Conservation (phyloP, 2,329 filamentous ascomycete genomes). For the Scedosporium apiospermum region DNA sequence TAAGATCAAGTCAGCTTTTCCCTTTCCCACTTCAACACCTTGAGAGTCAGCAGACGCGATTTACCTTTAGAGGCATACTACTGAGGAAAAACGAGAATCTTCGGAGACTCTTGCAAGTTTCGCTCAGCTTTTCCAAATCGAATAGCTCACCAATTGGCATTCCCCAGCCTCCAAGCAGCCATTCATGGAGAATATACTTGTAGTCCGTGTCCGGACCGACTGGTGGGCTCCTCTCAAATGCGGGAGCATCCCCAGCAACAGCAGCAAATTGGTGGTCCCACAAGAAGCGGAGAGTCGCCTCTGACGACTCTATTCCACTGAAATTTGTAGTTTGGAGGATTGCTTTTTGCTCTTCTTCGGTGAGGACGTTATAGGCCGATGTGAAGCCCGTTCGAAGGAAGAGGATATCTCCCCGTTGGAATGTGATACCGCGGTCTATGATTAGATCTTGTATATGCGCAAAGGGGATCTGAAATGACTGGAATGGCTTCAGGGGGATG, state of each 20-base stretch:
- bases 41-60: background rate
- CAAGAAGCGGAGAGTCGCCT: slow-evolving; percentile 3
- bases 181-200: slow-evolving; percentile 3
- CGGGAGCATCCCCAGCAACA: background rate
- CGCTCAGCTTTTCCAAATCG: slow-evolving; percentile 1
- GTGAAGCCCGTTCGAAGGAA: slow-evolving; percentile 29
- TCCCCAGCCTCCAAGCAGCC: slow-evolving; percentile 4
- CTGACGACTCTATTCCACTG: slow-evolving; percentile 4
- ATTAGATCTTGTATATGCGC: slow-evolving; percentile 22
- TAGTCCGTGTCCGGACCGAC: background rate
- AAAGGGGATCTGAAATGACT: slow-evolving; percentile 25
- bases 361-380: background rate
- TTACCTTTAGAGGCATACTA: slow-evolving; percentile 3
- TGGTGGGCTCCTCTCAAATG: slow-evolving; percentile 3
- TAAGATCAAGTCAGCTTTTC: background rate
- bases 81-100: slow-evolving; percentile 4
- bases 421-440: slow-evolving; percentile 28
- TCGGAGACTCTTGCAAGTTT: background rate
- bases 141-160: slow-evolving; percentile 6
- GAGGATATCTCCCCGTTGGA: slow-evolving; percentile 42
- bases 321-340: background rate
- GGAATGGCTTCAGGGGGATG: slow-evolving; percentile 30
- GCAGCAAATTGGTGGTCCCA: slow-evolving; percentile 4
- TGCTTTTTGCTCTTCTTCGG: background rate
- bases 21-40: background rate